Evolutionary conservation across 305 asterid genomes (phyloP), one percentile per base, ranked within the genome.

Genomic region (Salvia sclarea): DNA sequence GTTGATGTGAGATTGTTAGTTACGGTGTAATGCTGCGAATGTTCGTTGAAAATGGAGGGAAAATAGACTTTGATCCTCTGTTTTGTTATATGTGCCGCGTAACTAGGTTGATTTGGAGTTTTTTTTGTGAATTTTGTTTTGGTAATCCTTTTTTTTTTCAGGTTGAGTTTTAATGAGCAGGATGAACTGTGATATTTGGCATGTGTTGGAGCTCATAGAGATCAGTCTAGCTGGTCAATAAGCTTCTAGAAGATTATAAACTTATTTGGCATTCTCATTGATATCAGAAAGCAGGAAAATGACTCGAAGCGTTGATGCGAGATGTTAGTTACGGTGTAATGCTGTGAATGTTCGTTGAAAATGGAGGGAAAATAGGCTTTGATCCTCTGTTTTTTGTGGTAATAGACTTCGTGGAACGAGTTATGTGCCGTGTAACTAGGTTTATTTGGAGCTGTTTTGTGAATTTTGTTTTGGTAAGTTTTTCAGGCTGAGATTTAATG

Each of bases 51-150:
- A 35, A 38, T 25, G 57, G 53, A 68, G 48, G 47, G 18, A 59
- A 0, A 37, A 20, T 37, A 33, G 0, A 33, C 28, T 37, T 62
- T 75, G 72, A 25, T 64, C 47, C 28, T 55, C 8, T 35, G 48
- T 5, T 44, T 38, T 60, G 33, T 13, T n/a, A n/a, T 48, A 14
- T 73, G 67, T 64, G 75, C 30, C 18, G 64, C 57, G 17, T 30
- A 13, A 18, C 17, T n/a, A 28, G 40, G 55, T 47, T 65, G n/a
- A n/a, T n/a, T n/a, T n/a, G n/a, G n/a, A n/a, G n/a, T n/a, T n/a
- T n/a, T n/a, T n/a, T n/a, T n/a, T n/a, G n/a, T n/a, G n/a, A n/a
- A n/a, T n/a, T n/a, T n/a, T n/a, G n/a, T n/a, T n/a, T n/a, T n/a
- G n/a, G n/a, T n/a, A n/a, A n/a, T n/a, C n/a, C n/a, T n/a, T n/a